Conservation (phyloP, 2,329 filamentous ascomycete genomes). For the Trichoderma cornu-damae region DNA sequence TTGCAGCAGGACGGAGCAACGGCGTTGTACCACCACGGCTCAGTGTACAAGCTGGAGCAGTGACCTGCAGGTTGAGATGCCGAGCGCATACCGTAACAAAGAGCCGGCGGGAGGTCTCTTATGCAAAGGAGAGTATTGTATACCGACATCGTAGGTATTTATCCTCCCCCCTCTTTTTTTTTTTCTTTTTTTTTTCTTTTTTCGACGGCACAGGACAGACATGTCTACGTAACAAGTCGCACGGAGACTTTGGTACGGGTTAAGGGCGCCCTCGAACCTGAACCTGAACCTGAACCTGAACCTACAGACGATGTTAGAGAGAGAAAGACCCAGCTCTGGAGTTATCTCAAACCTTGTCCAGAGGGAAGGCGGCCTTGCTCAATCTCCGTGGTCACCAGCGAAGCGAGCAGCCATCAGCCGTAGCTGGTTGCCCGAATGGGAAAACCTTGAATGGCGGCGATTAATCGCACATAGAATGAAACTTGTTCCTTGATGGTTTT, state of each 20-base stretch:
- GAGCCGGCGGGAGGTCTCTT: not conserved
- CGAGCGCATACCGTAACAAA: not conserved
- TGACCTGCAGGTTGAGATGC: not conserved
- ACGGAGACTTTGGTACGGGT: not conserved
- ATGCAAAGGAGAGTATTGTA: too few species aligned
- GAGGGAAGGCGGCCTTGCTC: not conserved
- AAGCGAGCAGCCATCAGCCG: not conserved
- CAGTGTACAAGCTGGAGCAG: not conserved
- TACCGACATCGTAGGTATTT: too few species aligned
- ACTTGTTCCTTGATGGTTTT: not conserved
- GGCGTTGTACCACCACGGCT: not conserved
- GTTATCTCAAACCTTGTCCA: constrained; percentile 11
- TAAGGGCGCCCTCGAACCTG: not conserved
- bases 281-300: not conserved
- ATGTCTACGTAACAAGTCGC: constrained; percentile 9
- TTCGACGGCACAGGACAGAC: not conserved
- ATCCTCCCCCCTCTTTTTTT: too few species aligned
- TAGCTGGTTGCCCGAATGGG: not conserved
- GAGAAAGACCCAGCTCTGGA: not conserved
- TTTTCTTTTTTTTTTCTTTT: too few species aligned
- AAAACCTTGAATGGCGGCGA: not conserved
- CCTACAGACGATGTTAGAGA: not conserved
- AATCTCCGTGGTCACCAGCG: not conserved
- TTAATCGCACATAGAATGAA: too few species aligned
- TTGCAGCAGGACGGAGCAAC: not conserved